Base-by-base conservation (phyloP, 805 yeast species). In the Suhomyces xylopsoci region DNA sequence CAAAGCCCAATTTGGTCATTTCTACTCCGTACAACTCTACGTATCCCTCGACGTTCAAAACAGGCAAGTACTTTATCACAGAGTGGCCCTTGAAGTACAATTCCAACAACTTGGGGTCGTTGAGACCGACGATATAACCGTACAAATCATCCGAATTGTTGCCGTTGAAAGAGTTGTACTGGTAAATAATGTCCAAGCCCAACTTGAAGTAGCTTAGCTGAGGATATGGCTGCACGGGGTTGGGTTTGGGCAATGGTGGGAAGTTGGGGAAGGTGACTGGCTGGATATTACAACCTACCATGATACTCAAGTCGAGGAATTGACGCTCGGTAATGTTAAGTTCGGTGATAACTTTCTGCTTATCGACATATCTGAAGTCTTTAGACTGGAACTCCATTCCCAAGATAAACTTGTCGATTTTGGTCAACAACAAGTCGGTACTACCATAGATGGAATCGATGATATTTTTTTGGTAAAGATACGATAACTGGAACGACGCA, bases 401-500 rank as follows among this genome's bases (percentile, higher is more conserved):
- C 48, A 85, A 68, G 51, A 93, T 85, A 53, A 91, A 83, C 58
- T 82, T 86, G 52, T 89, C 94, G 25, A 87, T 78, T 15, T 73
- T 67, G 22, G 81, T 79, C 64, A 93, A 72, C 44, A 92, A 71
- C 38, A 84, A 77, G 61, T 94, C 98, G 1, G 91, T 85, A 7
- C 97, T 85, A 0, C 96, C 97, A 68, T 84, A 88, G 36, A 92
- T 82, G 5, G 87, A 84, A 66, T 92, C 91, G 48, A 93, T 80
- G 45, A 76, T 70, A 0, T 74, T 76, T 47, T 74, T 74, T 45
- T 79, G 79, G 55, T 79, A 77, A 60, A 93, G 70, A 62, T 90
- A 90, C 6, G 88, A 82, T 60, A 94, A 75, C 68, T 93, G 97
- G 41, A 85, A 80, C 70, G 90, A 84, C 0, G 97, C 83, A 44